Conservation (phyloP, 2,329 filamentous ascomycete genomes). For the Monilinia polystroma region DNA sequence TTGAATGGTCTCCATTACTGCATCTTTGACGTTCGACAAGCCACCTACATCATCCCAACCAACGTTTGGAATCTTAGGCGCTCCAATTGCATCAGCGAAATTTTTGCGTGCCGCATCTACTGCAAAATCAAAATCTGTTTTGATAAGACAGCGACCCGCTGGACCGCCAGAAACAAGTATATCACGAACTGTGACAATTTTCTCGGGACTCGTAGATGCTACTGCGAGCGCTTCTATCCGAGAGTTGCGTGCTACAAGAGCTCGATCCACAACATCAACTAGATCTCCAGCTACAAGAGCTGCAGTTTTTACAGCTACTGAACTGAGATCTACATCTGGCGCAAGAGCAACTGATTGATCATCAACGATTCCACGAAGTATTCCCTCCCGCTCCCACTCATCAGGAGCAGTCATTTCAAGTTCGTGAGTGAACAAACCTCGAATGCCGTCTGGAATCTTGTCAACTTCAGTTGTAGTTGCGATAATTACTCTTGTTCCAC, state of each 20-base stretch:
- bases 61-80: slow-evolving; percentile 96
- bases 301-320: slow-evolving; percentile 90
- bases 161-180: slow-evolving; percentile 86
- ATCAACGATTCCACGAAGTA: slow-evolving; percentile 75
- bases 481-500: slow-evolving; percentile 78
- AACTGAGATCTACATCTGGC: slow-evolving; percentile 77
- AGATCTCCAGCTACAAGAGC: slow-evolving; percentile 92
- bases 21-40: slow-evolving; percentile 89
- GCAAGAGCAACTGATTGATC: slow-evolving; percentile 75
- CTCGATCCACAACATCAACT: slow-evolving; percentile 90
- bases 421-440: slow-evolving; percentile 92
- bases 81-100: slow-evolving; percentile 95
- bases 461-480: slow-evolving; percentile 95
- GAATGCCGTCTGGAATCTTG: slow-evolving; percentile 85
- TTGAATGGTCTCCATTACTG: slow-evolving; percentile 96
- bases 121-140: slow-evolving; percentile 83
- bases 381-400: slow-evolving; percentile 86
- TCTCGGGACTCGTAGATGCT: slow-evolving; percentile 44
- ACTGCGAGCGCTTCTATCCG: slow-evolving; percentile 72
- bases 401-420: slow-evolving; percentile 91
- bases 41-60: slow-evolving; percentile 96
- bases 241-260: slow-evolving; percentile 70
- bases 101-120: slow-evolving; percentile 96
- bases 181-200: slow-evolving; percentile 68
- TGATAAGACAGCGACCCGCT: slow-evolving; percentile 73